These are phyloP conservation scores for Colletotrichum graminicola DNA, from an alignment of 2,329 filamentous ascomycete genomes.

Conservation along the genomic window DNA sequence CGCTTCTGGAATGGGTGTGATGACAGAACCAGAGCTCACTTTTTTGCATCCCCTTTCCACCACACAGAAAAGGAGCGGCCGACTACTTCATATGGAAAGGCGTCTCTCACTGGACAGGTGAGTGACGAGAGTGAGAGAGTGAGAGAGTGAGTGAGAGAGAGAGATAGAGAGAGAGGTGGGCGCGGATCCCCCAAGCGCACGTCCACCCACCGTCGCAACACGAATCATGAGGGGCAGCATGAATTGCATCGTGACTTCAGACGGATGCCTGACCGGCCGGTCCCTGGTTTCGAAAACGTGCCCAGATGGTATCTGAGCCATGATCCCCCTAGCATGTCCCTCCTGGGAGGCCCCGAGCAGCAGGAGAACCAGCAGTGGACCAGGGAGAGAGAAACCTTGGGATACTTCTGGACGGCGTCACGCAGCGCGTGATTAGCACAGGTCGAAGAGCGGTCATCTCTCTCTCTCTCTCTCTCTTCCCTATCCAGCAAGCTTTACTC, in stretches of 20 bases:
- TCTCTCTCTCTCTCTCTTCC: background rate
- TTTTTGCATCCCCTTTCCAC: conserved; percentile 7
- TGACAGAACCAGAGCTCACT: conserved; percentile 32
- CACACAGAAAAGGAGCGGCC: conserved; percentile 10
- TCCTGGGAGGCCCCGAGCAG: conserved; percentile 31
- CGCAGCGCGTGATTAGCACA: conserved; percentile 34
- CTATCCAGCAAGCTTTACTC: conserved; percentile 26
- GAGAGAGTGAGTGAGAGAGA: background rate
- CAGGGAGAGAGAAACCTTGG: conserved; percentile 17
- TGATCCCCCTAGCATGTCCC: conserved; percentile 1
- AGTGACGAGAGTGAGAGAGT: background rate
- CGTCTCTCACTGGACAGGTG: conserved; percentile 7
- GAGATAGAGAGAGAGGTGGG: background rate
- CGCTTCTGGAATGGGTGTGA: conserved; percentile 18
- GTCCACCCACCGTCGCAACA: conserved; percentile 39
- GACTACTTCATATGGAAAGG: conserved; percentile 42
- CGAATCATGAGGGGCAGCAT: conserved; percentile 41
- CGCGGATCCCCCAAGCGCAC: conserved; percentile 36
- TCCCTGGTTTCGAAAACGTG: conserved; percentile 42
- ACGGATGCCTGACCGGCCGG: conserved; percentile 39
- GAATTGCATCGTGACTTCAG: conserved; percentile 39
- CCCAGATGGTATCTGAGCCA: conserved; percentile 38
- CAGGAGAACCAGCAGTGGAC: conserved; percentile 14
- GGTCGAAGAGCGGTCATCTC: conserved; percentile 15
- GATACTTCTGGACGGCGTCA: background rate